phyloP scores from a whole-genome alignment of 176 grass and related monocot species.

The Elaeis guineensis region DNA sequence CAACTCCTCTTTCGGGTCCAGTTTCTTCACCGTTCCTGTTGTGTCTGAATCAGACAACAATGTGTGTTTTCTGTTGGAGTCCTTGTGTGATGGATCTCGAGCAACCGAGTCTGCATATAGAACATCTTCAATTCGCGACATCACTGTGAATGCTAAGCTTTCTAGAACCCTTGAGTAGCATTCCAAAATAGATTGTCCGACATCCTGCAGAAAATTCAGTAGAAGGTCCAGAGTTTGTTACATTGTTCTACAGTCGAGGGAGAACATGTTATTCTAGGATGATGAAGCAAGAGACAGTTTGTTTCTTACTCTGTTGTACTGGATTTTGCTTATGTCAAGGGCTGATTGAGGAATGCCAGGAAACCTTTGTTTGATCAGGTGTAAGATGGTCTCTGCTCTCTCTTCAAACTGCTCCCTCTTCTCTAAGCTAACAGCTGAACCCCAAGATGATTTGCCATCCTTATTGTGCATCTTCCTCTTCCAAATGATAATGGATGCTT shows the following conservation, averaged over 20 bases:
- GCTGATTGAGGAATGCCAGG: constrained; percentile 82
- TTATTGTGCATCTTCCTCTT: constrained; percentile 95
- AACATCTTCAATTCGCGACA: constrained; percentile 83
- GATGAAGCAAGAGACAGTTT: background rate
- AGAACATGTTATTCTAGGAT: background rate
- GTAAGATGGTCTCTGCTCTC: constrained; percentile 79
- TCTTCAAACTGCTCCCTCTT: constrained; percentile 98
- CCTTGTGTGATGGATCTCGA: constrained; percentile 31
- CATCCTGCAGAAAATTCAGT: constrained; percentile 41
- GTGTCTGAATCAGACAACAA: background rate
- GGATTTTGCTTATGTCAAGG: constrained; percentile 93
- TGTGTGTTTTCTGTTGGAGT: constrained; percentile 6
- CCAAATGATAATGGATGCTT: constrained; percentile 98
- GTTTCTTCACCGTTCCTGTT: background rate
- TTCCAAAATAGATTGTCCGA: constrained; percentile 77
- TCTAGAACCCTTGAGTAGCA: constrained; percentile 93
- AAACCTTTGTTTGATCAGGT: constrained; percentile 91
- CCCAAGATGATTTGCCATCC: constrained; percentile 81
- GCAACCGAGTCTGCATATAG: constrained; percentile 47
- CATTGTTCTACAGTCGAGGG: background rate
- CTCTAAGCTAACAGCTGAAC: constrained; percentile 72
- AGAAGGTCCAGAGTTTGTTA: background rate
- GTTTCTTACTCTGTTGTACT: constrained; percentile 62
- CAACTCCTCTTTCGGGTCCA: constrained; percentile 7
- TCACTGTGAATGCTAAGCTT: constrained; percentile 81